Percentiles rank a stretch among this genome's conserved stretches.
These are phyloP conservation scores for Hanseniaspora pseudoguilliermondii DNA, from an alignment of 805 yeast species.

Conservation along the genomic window DNA sequence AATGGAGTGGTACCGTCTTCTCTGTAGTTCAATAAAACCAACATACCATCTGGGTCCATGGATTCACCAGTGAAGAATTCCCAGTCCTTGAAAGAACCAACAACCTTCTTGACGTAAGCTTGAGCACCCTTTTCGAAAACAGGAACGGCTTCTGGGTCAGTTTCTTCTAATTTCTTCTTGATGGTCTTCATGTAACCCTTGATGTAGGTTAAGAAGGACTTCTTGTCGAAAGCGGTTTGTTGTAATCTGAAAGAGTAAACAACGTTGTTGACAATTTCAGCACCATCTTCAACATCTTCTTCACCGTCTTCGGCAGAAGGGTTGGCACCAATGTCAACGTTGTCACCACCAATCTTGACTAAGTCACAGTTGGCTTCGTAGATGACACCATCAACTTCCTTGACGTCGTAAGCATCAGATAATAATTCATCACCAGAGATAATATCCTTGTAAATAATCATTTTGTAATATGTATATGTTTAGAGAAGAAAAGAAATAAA, in stretches of 20 bases:
- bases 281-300: constrained; percentile 71
- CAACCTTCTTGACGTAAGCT: constrained; percentile 88
- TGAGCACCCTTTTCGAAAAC: constrained; percentile 95
- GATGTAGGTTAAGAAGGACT: constrained; percentile 90
- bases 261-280: constrained; percentile 91
- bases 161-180: constrained; percentile 82
- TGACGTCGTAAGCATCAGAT: constrained; percentile 92
- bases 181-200: constrained; percentile 97
- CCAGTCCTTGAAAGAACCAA: constrained; percentile 95
- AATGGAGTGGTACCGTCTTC: constrained; percentile 98
- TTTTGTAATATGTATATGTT: constrained; percentile 13
- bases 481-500: neutral
- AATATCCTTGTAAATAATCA: constrained; percentile 52
- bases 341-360: constrained; percentile 81
- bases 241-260: constrained; percentile 97
- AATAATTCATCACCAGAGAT: constrained; percentile 89
- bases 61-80: constrained; percentile 99
- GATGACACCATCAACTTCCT: constrained; percentile 77
- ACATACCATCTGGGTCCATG: constrained; percentile 99
- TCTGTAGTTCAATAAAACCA: constrained; percentile 96
- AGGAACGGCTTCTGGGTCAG: constrained; percentile 75
- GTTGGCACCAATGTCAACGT: constrained; percentile 98
- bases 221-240: constrained; percentile 93
- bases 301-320: constrained; percentile 96
- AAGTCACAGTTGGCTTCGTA: constrained; percentile 93